These are phyloP conservation scores for Metschnikowia bowlesiae DNA, from an alignment of 805 yeast species.

Conservation along the genomic window DNA sequence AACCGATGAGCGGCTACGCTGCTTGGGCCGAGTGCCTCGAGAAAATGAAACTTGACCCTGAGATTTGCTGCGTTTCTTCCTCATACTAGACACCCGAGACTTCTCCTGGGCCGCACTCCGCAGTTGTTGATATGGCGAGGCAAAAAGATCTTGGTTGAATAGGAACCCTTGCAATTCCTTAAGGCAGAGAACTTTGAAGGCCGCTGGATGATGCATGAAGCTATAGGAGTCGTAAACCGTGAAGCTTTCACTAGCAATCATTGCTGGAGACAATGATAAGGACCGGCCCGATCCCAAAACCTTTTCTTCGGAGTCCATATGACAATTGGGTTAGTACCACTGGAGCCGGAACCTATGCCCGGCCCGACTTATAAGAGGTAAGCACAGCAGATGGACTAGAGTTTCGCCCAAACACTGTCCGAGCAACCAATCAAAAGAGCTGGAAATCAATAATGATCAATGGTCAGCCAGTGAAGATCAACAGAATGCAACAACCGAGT, in stretches of 20 bases:
- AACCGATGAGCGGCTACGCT: constrained; percentile 30
- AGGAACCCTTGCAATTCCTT: constrained; percentile 68
- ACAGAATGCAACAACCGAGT: too few relatives aligned
- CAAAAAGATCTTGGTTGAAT: constrained; percentile 76
- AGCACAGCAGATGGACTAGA: too few relatives aligned
- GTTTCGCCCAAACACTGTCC: too few relatives aligned
- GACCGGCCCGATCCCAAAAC: not conserved
- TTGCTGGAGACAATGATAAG: constrained; percentile 52
- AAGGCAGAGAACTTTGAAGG: constrained; percentile 40
- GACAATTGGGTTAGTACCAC: too few relatives aligned
- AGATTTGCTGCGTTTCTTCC: constrained; percentile 13
- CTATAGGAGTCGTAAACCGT: constrained; percentile 47
- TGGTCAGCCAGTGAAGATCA: too few relatives aligned
- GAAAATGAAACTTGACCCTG: constrained; percentile 6
- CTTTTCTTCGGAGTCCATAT: too few relatives aligned
- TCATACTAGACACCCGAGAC: constrained; percentile 18
- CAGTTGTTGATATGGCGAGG: constrained; percentile 63
- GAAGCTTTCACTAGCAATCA: constrained; percentile 54
- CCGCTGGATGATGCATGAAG: constrained; percentile 24
- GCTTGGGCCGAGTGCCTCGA: constrained; percentile 1
- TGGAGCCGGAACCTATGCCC: too few relatives aligned
- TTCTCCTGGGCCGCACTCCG: constrained; percentile 31
- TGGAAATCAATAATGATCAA: too few relatives aligned
- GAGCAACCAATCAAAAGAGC: too few relatives aligned
- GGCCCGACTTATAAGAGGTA: too few relatives aligned